phyloP scores from a whole-genome alignment of 2,329 filamentous ascomycete species.

The Camptophora hylomeconis region DNA sequence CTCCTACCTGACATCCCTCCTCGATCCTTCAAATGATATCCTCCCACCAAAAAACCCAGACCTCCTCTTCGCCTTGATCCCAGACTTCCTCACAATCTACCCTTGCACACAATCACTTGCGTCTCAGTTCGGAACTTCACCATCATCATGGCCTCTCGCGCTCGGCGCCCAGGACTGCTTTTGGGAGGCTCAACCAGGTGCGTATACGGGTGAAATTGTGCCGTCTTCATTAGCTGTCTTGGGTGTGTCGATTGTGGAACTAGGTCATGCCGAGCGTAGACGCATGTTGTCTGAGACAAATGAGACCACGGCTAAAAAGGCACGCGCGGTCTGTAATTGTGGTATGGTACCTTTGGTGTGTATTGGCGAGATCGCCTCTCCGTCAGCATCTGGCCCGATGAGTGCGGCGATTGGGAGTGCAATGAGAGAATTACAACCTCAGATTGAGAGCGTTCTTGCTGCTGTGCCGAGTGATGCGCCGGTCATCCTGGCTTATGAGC shows the following conservation, averaged over 20 bases:
- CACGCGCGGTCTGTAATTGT: conserved; percentile 52
- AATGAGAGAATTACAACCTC: conserved; percentile 50
- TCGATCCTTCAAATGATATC: conserved; percentile 34
- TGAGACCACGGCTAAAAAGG: conserved; percentile 52
- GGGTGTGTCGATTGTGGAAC: conserved; percentile 59
- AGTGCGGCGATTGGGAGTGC: conserved; percentile 40
- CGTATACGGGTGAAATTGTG: conserved; percentile 68
- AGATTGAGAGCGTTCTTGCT: conserved; percentile 51
- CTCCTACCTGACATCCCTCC: conserved; percentile 39
- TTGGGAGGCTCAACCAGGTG: conserved; percentile 50
- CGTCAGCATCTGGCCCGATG: conserved; percentile 23
- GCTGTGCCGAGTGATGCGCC: conserved; percentile 50
- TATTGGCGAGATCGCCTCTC: conserved; percentile 54
- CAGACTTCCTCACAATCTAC: conserved; percentile 59
- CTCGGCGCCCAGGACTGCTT: conserved; percentile 67
- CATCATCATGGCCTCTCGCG: conserved; percentile 35
- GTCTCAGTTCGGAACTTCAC: conserved; percentile 11
- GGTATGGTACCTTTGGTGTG: conserved; percentile 68
- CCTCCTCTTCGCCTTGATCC: conserved; percentile 63
- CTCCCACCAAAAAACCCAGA: conserved; percentile 30
- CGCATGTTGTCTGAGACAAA: conserved; percentile 65
- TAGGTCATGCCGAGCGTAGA: conserved; percentile 70
- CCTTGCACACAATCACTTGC: conserved; percentile 29
- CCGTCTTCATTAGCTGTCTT: conserved; percentile 53
- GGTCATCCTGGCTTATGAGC: conserved; percentile 72